Evolutionary conservation across 192 early-diverging fungal species (phyloP).

Genomic region (Gryganskiella cystojenkinii): DNA sequence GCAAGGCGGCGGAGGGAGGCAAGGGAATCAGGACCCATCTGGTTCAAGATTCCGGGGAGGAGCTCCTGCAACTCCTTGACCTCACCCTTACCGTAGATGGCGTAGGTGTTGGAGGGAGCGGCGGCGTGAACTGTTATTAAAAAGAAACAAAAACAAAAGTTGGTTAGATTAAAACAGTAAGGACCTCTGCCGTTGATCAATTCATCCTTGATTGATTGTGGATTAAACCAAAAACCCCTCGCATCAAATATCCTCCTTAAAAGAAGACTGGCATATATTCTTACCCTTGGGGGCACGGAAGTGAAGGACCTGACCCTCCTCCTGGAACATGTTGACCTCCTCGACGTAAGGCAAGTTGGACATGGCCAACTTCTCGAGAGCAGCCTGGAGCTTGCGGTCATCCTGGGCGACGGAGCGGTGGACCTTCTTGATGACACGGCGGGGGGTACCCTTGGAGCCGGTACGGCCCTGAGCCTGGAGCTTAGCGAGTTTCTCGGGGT

Average conservation of each 20-base stretch:
- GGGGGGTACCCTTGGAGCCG: constrained; percentile 92
- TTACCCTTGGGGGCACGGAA: constrained; percentile 88
- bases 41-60: constrained; percentile 76
- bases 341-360: constrained; percentile 87
- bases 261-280: constrained; percentile 5
- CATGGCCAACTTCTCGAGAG: constrained; percentile 91
- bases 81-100: constrained; percentile 84
- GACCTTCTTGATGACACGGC: constrained; percentile 90
- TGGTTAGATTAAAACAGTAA: too few relatives aligned
- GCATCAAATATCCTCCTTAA: background rate
- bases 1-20: constrained; percentile 84
- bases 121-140: constrained; percentile 75
- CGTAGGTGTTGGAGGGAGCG: constrained; percentile 90
- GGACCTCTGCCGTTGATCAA: too few relatives aligned
- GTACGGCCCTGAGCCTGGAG: constrained; percentile 90
- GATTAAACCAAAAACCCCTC: too few relatives aligned
- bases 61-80: constrained; percentile 87
- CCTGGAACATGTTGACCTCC: constrained; percentile 98
- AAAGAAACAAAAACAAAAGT: background rate
- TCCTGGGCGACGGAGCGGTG: constrained; percentile 71
- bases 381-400: constrained; percentile 92
- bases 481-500: constrained; percentile 93
- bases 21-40: constrained; percentile 89
- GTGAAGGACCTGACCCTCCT: constrained; percentile 91
- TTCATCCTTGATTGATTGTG: too few relatives aligned